These are phyloP conservation scores for Fusarium oxysporum DNA, from an alignment of 2,329 filamentous ascomycete genomes.

Conservation along the genomic window DNA sequence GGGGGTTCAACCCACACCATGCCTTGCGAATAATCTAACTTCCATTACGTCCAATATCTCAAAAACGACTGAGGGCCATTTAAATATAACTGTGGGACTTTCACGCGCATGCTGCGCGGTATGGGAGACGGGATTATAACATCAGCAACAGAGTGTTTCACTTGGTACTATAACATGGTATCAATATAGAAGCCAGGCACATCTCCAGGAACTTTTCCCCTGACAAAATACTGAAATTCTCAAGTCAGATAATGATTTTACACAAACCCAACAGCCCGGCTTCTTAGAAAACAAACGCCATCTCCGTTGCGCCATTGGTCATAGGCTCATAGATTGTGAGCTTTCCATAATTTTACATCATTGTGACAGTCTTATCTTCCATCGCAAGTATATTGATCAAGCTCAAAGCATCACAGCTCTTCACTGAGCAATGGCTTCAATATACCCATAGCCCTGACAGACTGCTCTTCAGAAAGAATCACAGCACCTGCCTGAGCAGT, in stretches of 20 bases:
- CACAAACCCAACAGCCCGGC: neutral
- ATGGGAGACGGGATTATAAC: slow-evolving; percentile 2
- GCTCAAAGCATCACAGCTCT: slow-evolving; percentile 32
- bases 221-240: slow-evolving; percentile 5
- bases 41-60: neutral
- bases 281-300: slow-evolving; percentile 31
- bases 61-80: neutral
- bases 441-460: slow-evolving; percentile 78
- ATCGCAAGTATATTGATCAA: neutral
- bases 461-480: slow-evolving; percentile 81
- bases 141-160: slow-evolving; percentile 29
- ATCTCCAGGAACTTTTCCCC: slow-evolving; percentile 29
- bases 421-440: slow-evolving; percentile 65
- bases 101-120: neutral
- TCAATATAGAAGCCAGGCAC: slow-evolving; percentile 34
- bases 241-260: slow-evolving; percentile 1
- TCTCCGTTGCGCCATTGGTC: slow-evolving; percentile 22
- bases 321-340: slow-evolving; percentile 7
- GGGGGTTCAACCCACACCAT: neutral
- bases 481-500: slow-evolving; percentile 91
- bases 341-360: slow-evolving; percentile 28
- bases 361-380: neutral
- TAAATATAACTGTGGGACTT: neutral
- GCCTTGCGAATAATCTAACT: neutral
- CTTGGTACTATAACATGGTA: slow-evolving; percentile 37